Conservation (phyloP, 495 filamentous ascomycete genomes). For the Endocarpon pusillum region DNA sequence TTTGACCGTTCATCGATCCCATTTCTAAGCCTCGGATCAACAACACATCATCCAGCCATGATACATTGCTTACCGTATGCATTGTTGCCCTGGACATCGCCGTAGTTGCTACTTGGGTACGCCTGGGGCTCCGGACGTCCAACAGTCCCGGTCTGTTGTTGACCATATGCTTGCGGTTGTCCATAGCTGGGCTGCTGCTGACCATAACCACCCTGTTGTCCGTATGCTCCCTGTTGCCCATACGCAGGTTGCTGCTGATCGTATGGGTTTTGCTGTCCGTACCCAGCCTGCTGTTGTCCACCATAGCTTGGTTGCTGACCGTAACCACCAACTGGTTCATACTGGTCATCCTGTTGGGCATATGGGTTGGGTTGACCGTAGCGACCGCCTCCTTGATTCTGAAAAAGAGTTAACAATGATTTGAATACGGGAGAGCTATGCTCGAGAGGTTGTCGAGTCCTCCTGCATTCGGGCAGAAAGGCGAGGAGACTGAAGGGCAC, state of each 20-base stretch:
- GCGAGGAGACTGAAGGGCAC: too few relatives aligned
- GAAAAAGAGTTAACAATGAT: too few relatives aligned
- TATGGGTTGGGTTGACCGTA: constrained; percentile 52
- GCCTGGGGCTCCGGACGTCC: constrained; percentile 9
- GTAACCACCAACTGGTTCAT: constrained; percentile 21
- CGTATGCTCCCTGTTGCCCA: constrained; percentile 22
- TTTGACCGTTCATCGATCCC: constrained; percentile 41
- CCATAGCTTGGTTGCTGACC: too few relatives aligned
- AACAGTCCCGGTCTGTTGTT: constrained; percentile 19
- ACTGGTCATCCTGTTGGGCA: constrained; percentile 29
- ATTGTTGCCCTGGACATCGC: constrained; percentile 26
- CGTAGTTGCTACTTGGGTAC: constrained; percentile 24
- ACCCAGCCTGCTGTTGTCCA: constrained; percentile 24
- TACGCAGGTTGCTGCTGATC: constrained; percentile 30
- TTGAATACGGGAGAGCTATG: too few relatives aligned
- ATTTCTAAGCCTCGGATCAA: constrained; percentile 40
- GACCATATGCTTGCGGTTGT: constrained; percentile 25
- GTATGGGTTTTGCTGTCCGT: constrained; percentile 49
- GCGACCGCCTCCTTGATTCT: constrained; percentile 20
- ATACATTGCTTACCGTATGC: too few relatives aligned
- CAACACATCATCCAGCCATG: constrained; percentile 3
- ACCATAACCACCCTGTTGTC: constrained; percentile 21
- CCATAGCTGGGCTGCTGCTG: constrained; percentile 14
- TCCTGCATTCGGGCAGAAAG: too few relatives aligned
- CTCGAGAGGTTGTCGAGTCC: too few relatives aligned